phyloP scores from a whole-genome alignment of 164 flowering plant species.

The Cinnamomum micranthum region DNA sequence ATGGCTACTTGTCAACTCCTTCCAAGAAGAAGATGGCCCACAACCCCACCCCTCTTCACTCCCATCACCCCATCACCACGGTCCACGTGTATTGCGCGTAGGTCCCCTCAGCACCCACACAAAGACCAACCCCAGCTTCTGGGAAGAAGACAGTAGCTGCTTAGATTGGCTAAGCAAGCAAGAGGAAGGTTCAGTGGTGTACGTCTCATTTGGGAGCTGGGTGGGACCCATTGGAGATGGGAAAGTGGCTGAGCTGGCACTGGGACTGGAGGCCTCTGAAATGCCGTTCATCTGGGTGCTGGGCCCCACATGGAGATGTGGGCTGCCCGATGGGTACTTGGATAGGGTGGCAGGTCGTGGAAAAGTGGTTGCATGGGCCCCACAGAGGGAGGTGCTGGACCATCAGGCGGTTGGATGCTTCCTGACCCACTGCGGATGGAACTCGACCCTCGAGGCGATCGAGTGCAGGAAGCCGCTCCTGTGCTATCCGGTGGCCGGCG shows the following conservation, averaged over 20 bases:
- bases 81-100: constrained; percentile 26
- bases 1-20: constrained; percentile 59
- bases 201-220: constrained; percentile 86
- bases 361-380: constrained; percentile 72
- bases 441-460: constrained; percentile 75
- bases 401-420: constrained; percentile 59
- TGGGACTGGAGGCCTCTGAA: constrained; percentile 40
- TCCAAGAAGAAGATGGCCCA: constrained; percentile 27
- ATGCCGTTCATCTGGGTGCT: constrained; percentile 73
- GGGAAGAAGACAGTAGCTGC: constrained; percentile 73
- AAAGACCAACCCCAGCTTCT: constrained; percentile 36
- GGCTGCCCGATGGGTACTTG: constrained; percentile 44
- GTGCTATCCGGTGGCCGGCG: constrained; percentile 79
- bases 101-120: constrained; percentile 40
- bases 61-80: background rate
- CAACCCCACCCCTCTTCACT: background rate
- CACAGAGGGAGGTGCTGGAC: constrained; percentile 56
- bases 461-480: constrained; percentile 39
- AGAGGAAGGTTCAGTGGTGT: constrained; percentile 41
- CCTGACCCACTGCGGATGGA: constrained; percentile 90
- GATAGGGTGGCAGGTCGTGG: constrained; percentile 39
- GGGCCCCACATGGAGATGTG: constrained; percentile 39
- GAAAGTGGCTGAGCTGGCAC: constrained; percentile 40
- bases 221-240: constrained; percentile 55
- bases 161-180: constrained; percentile 60